Conservation (phyloP, 169 alveolate species). For the Eimeria praecox region DNA sequence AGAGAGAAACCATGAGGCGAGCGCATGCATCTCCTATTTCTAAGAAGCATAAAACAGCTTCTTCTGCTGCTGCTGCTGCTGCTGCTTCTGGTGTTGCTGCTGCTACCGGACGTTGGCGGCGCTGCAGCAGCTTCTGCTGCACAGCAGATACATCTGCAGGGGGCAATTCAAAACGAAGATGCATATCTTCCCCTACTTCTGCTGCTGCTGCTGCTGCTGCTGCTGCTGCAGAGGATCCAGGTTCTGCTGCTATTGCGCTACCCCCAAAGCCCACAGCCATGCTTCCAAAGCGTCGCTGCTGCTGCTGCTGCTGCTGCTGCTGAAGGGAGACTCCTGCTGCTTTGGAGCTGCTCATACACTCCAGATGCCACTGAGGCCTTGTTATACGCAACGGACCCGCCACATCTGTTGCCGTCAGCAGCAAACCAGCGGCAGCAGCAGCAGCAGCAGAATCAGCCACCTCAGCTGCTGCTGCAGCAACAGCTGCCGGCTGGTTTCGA, state of each 20-base stretch:
- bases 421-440: slow-evolving; percentile 57
- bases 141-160: slow-evolving; percentile 19
- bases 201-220: slow-evolving; percentile 16
- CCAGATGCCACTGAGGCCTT: neutral
- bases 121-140: slow-evolving; percentile 58
- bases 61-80: slow-evolving; percentile 36
- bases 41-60: slow-evolving; percentile 24
- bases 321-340: neutral
- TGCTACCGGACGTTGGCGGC: neutral
- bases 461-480: slow-evolving; percentile 17
- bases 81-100: slow-evolving; percentile 70
- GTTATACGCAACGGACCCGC: slow-evolving; percentile 14
- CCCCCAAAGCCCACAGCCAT: neutral
- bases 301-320: slow-evolving; percentile 65
- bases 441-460: slow-evolving; percentile 63
- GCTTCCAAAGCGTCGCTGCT: neutral
- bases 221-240: slow-evolving; percentile 19
- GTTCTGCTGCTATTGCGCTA: neutral
- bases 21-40: slow-evolving; percentile 71
- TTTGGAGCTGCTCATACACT: neutral
- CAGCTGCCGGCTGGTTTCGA: neutral
- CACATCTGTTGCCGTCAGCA: slow-evolving; percentile 26
- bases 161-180: neutral
- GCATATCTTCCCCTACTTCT: neutral
- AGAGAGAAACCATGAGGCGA: slow-evolving; percentile 10